Conservation (phyloP, 345 rosid genomes). For the Citrus unshiu region DNA sequence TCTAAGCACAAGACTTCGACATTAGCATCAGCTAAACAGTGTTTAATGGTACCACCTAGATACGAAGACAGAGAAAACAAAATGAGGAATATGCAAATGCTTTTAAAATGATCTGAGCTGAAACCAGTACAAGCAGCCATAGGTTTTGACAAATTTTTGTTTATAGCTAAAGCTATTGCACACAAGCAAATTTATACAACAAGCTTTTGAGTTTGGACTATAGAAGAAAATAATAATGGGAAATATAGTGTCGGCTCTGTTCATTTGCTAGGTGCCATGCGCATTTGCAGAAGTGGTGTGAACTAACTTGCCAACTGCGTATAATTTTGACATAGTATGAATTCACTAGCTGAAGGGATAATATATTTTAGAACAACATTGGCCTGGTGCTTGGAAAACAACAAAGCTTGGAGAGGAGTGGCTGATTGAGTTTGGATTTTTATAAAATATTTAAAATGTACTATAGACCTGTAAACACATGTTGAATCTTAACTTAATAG, state of each 20-base stretch:
- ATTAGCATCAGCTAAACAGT: background rate
- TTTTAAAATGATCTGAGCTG: background rate
- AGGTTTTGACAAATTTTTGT: background rate
- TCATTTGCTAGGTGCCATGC: background rate
- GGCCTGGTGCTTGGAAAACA: background rate
- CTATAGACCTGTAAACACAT: background rate
- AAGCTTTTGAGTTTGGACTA: background rate
- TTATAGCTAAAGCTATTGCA: background rate
- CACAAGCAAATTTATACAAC: background rate
- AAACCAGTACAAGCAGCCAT: background rate
- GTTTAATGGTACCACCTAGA: slow-evolving; percentile 1
- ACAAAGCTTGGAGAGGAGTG: background rate
- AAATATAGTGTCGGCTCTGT: background rate
- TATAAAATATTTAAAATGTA: no score
- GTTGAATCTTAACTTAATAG: background rate
- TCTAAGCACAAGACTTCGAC: slow-evolving; percentile 6
- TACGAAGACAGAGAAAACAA: background rate
- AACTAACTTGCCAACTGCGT: background rate
- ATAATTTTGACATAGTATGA: no score
- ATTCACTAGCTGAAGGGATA: background rate
- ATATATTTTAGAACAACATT: background rate
- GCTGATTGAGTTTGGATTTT: background rate
- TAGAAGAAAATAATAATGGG: background rate
- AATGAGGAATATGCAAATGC: background rate
- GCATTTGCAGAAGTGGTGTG: background rate